Percentiles rank a stretch among this genome's conserved stretches.
Evolutionary conservation across 106 monocot species (phyloP).

Genomic region (Phalaenopsis aphrodite): DNA sequence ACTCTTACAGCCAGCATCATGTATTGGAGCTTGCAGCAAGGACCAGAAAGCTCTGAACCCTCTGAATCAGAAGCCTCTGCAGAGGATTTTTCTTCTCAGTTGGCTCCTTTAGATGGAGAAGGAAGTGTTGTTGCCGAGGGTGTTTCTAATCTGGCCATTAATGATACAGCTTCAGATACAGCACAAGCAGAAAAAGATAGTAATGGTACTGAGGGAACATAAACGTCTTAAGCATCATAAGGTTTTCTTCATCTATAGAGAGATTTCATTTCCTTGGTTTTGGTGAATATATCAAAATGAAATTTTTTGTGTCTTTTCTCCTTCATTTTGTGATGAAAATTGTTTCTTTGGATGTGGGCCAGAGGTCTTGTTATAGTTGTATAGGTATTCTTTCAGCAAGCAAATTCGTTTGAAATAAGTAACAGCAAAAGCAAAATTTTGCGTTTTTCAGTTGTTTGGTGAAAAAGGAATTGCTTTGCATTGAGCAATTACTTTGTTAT

Average conservation of each 20-base stretch:
- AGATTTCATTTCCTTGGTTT: neutral
- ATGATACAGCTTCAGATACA: neutral
- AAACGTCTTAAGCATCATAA: neutral
- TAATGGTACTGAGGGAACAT: neutral
- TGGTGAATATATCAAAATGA: neutral
- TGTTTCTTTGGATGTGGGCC: neutral
- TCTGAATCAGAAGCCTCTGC: conserved; percentile 2
- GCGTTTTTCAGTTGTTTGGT: neutral
- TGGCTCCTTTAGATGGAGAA: conserved; percentile 9
- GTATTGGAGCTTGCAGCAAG: conserved; percentile 74
- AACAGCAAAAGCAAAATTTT: neutral
- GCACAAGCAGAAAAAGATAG: conserved; percentile 2
- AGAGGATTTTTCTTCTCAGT: conserved; percentile 6
- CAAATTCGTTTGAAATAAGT: neutral
- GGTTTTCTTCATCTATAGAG: neutral
- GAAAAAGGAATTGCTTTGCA: neutral
- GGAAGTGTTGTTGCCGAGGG: neutral
- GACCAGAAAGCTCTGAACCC: conserved; percentile 16
- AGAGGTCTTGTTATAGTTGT: neutral
- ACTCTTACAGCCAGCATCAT: conserved; percentile 85
- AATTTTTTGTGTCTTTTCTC: neutral
- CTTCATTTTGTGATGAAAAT: neutral
- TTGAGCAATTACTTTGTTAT: neutral
- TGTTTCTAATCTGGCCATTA: conserved; percentile 6
- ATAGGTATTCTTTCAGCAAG: conserved; percentile 4